phyloP scores from a whole-genome alignment of 805 yeast genomes.

The Candida chauliodis region DNA sequence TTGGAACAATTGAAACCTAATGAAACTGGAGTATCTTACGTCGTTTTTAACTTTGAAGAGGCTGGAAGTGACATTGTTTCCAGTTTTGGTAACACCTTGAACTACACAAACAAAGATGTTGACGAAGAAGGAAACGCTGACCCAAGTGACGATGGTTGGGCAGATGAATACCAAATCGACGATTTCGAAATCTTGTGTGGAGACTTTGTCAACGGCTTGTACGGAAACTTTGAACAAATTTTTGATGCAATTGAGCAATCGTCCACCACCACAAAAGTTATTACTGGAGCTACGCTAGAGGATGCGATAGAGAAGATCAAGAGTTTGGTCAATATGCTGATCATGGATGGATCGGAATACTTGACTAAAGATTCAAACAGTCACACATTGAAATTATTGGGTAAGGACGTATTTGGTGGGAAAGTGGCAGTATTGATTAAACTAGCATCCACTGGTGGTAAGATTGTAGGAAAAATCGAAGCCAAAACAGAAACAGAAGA shows the following conservation, averaged over 20 bases:
- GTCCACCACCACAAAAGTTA: slow-evolving; percentile 67
- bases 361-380: slow-evolving; percentile 56
- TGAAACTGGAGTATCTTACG: slow-evolving; percentile 70
- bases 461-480: slow-evolving; percentile 56
- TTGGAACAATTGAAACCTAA: slow-evolving; percentile 70
- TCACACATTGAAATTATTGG: slow-evolving; percentile 78
- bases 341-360: slow-evolving; percentile 70
- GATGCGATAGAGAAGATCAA: slow-evolving; percentile 50
- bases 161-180: slow-evolving; percentile 91
- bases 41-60: slow-evolving; percentile 55
- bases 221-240: slow-evolving; percentile 67
- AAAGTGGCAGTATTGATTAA: slow-evolving; percentile 50
- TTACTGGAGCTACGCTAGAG: slow-evolving; percentile 43
- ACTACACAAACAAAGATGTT: slow-evolving; percentile 78
- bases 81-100: slow-evolving; percentile 62
- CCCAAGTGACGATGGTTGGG: slow-evolving; percentile 75
- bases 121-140: slow-evolving; percentile 64
- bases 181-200: slow-evolving; percentile 72
- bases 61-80: slow-evolving; percentile 21
- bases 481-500: slow-evolving; percentile 45
- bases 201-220: slow-evolving; percentile 76
- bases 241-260: slow-evolving; percentile 66
- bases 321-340: slow-evolving; percentile 45
- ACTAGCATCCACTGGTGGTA: slow-evolving; percentile 52
- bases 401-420: slow-evolving; percentile 65